These are phyloP conservation scores for Kentomonas sorsogonicus DNA, from an alignment of 208 protist genomes.

Conservation along the genomic window DNA sequence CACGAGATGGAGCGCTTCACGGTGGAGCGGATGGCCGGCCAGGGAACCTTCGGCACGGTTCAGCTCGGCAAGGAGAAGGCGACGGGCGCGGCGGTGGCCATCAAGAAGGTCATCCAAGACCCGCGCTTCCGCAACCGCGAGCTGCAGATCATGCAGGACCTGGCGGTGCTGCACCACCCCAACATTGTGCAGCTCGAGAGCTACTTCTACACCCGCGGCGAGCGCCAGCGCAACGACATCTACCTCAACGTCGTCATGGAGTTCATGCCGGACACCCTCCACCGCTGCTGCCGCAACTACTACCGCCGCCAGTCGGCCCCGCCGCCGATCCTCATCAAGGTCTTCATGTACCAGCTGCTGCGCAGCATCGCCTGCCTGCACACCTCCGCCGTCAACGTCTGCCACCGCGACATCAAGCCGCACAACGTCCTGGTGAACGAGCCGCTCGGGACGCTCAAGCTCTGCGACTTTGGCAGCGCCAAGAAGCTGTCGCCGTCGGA, in stretches of 20 bases:
- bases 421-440: slow-evolving; percentile 99
- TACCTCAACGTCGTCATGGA: slow-evolving; percentile 99
- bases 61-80: slow-evolving; percentile 86
- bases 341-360: slow-evolving; percentile 85
- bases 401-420: slow-evolving; percentile 99
- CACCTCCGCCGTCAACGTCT: slow-evolving; percentile 75
- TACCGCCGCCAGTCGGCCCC: slow-evolving; percentile 77
- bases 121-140: slow-evolving; percentile 97
- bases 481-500: slow-evolving; percentile 97
- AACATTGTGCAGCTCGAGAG: slow-evolving; percentile 94
- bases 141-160: slow-evolving; percentile 91
- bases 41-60: slow-evolving; percentile 96
- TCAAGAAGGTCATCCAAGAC: slow-evolving; percentile 95
- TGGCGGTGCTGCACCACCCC: slow-evolving; percentile 82
- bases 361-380: slow-evolving; percentile 96
- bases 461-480: slow-evolving; percentile 98
- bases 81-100: slow-evolving; percentile 61
- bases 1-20: slow-evolving; percentile 85
- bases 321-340: slow-evolving; percentile 72
- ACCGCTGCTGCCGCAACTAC: slow-evolving; percentile 93
- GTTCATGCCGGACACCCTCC: slow-evolving; percentile 98
- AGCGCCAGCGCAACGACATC: slow-evolving; percentile 92
- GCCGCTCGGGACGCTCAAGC: slow-evolving; percentile 88
- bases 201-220: slow-evolving; percentile 95
- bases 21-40: slow-evolving; percentile 91